Evolutionary conservation across 1,284 basidiomycete species (phyloP), one percentile per base, ranked within the genome.

Genomic region (Phlebopus sp.): DNA sequence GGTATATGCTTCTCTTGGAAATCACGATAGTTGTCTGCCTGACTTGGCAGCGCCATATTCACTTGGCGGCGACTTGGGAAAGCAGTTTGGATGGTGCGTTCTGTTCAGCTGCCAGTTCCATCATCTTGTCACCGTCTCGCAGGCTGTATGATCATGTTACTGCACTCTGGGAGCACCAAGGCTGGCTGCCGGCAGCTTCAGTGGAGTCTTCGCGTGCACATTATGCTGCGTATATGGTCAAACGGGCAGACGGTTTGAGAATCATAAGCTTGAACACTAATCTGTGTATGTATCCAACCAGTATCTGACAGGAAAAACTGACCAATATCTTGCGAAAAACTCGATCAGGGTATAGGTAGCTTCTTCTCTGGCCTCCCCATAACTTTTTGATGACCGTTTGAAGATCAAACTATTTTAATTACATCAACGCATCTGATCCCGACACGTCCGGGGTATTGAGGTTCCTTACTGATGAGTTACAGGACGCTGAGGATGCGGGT

Each of bases 401-500:
- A 31, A 81, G 79, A 42, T 71, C 78, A 8, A 90, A 92, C 59
- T 81, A 78, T 55, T 87, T 90, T 68, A 85, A 84, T 61, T 90
- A 82, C 60, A 83, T 92, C 68, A 86, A 91, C 59, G 74, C 87
- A 58, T 81, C 79, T 17, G 65, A 81, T 34, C 77, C 83, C 2
- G 90, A 92, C 63, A 72, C 73, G 34, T 86, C 82, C 32, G 87
- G 88, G 8, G 86, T 86, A 77, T 71, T 92, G 53, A 75, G 85
- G 19, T 91, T 87, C 70, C 59, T 92, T 47, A 90, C 90, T 3
- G 83, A 90, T 55, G 86, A 92, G 64, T 70, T 92, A n/a, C 85
- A 90, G 62, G 81, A 74, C 44, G 84, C 85, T 13, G 86, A 89
- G 62, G 85, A 89, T 58, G 72, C 74, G 29, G 79, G 83, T 3